These are phyloP conservation scores for Apiotrichum domesticum DNA, from an alignment of 1,284 basidiomycete genomes.

Conservation along the genomic window DNA sequence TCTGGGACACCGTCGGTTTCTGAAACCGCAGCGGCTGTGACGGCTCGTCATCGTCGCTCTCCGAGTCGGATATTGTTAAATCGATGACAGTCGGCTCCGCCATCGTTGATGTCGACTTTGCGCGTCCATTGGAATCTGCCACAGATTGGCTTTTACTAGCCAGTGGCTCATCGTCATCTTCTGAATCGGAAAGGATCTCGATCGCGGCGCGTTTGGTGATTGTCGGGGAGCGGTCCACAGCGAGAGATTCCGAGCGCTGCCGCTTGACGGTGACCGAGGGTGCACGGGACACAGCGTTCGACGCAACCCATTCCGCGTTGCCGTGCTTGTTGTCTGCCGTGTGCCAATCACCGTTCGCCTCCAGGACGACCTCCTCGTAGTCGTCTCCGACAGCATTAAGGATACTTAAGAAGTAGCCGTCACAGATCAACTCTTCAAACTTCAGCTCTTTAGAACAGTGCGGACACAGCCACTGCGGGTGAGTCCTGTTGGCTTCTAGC, in stretches of 20 bases:
- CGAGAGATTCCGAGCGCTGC: conserved; percentile 7
- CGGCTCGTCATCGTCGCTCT: conserved; percentile 45
- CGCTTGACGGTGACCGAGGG: conserved; percentile 4
- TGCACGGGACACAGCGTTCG: conserved; percentile 3
- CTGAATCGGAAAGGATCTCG: conserved; percentile 69
- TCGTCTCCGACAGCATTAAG: conserved; percentile 54
- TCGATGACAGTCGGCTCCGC: conserved; percentile 56
- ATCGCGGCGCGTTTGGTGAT: conserved; percentile 47
- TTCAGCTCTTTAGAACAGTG: conserved; percentile 78
- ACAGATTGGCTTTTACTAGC: not conserved
- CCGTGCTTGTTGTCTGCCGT: conserved; percentile 78
- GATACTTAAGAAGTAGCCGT: conserved; percentile 53
- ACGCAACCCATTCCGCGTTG: conserved; percentile 60
- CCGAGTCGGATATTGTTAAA: conserved; percentile 61
- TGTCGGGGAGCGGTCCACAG: not conserved
- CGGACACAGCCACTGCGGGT: conserved; percentile 95
- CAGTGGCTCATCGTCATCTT: conserved; percentile 57
- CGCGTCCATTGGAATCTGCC: not conserved
- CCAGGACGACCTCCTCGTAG: conserved; percentile 86
- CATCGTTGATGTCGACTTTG: not conserved
- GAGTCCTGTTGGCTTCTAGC: conserved; percentile 92
- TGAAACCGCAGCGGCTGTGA: conserved; percentile 26
- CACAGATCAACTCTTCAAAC: conserved; percentile 77
- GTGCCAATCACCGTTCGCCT: conserved; percentile 93
- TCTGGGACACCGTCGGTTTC: conserved; percentile 24